These are phyloP conservation scores for Triangularia setosa DNA, from an alignment of 2,329 filamentous ascomycete species.

Conservation along the genomic window DNA sequence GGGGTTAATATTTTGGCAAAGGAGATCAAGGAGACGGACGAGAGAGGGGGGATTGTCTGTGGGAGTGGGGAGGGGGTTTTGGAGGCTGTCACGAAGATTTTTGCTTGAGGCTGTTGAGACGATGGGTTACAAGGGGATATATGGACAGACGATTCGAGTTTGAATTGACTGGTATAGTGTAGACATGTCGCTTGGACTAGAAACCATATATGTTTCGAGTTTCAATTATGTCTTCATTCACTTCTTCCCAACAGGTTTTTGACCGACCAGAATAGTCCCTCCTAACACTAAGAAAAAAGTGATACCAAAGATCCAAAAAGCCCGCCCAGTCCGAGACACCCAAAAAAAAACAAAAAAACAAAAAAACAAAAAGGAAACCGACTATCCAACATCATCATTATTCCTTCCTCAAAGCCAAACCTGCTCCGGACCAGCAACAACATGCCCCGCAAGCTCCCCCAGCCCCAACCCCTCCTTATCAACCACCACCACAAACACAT, in stretches of 20 bases:
- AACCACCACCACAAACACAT: slow-evolving; percentile 35
- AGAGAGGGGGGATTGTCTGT: slow-evolving; percentile 48
- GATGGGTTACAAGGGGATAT: background rate
- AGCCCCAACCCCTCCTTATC: slow-evolving; percentile 25
- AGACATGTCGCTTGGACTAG: background rate
- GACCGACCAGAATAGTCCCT: too few relatives aligned
- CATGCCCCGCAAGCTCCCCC: slow-evolving; percentile 21
- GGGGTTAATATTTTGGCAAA: slow-evolving; percentile 39
- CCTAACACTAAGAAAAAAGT: too few relatives aligned
- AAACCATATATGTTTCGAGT: background rate
- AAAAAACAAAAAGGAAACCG: background rate
- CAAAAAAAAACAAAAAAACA: too few relatives aligned
- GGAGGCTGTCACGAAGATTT: slow-evolving; percentile 13
- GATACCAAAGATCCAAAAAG: background rate
- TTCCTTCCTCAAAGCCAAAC: slow-evolving; percentile 29
- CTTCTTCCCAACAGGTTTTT: too few relatives aligned
- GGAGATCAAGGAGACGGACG: slow-evolving; percentile 41
- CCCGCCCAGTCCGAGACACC: background rate
- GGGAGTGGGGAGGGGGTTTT: slow-evolving; percentile 49
- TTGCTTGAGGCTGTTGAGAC: background rate
- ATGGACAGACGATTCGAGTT: background rate
- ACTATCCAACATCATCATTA: background rate
- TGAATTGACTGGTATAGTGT: background rate
- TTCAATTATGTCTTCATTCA: too few relatives aligned
- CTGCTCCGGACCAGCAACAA: slow-evolving; percentile 35